Base-by-base conservation (phyloP, 1,139 yeast genomes). In the Pneumocystis carinii region DNA sequence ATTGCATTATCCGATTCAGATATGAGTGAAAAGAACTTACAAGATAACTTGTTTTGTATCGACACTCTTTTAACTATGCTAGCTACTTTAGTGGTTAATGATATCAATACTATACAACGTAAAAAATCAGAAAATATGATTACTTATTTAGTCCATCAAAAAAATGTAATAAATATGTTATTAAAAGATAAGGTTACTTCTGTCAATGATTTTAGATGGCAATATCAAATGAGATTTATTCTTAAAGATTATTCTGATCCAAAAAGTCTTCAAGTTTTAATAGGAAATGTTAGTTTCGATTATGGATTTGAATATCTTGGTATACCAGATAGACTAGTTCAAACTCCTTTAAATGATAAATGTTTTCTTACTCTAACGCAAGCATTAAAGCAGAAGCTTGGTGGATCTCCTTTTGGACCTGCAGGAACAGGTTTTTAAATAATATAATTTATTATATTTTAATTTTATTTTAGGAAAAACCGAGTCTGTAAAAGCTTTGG, bases 391-490 rank as follows among this genome's bases (percentile, higher is more conserved):
- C 89, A 84, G 68, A 80, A 80, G 57, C 76, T 84, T 15, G 97
- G 97, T n/a, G 96, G 96, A 0, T 86, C 96, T 1, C 88, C 96
- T 0, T 84, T 86, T 74, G 98, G 98, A 0, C 97, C 98, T 1
- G 97, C 98, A 2, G 98, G 97, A 61, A 92, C 97, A 0, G 98
- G 97, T 69, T 63, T n/a, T 62, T 59, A 15, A n/a, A 27, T 19
- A 15, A 19, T 37, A 41, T 29, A 24, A 15, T 36, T 48, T 17
- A 27, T 37, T n/a, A 35, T 41, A 8, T 17, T 5, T 38, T 61
- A n/a, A 62, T 12, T 61, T 63, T 37, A 61, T 55, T 38, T 12
- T 24, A 62, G 67, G 69, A 57, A 90, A 92, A 72, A 92, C 98
- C 0, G 98, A 92, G 71, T 81, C 96, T 0, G 80, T 90, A 29